Percentiles rank a stretch among this genome's conserved stretches.
phyloP scores from a whole-genome alignment of 2,329 filamentous ascomycete species.

The Tympanopsis confertula region DNA sequence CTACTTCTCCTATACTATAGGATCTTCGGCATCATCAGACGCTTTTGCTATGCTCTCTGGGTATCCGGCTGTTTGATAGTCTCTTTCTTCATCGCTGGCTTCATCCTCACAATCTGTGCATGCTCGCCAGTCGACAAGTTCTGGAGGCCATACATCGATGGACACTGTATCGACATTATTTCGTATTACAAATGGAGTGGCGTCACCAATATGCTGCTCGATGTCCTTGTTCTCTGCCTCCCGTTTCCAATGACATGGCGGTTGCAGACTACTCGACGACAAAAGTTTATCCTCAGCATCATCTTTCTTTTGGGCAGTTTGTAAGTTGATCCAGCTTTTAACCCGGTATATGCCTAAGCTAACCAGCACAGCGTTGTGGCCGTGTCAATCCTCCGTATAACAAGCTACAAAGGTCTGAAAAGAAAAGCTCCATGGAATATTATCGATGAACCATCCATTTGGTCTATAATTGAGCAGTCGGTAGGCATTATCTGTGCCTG shows the following conservation, averaged over 20 bases:
- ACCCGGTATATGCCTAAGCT: constrained; percentile 10
- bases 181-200: constrained; percentile 14
- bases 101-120: background rate
- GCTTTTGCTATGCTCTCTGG: constrained; percentile 11
- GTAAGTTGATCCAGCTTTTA: background rate
- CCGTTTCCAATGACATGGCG: constrained; percentile 14
- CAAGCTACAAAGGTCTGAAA: constrained; percentile 7
- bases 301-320: constrained; percentile 12
- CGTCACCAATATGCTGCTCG: constrained; percentile 11
- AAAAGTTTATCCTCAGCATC: constrained; percentile 10
- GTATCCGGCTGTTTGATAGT: background rate
- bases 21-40: constrained; percentile 12
- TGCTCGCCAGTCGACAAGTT: background rate
- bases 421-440: constrained; percentile 2
- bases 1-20: constrained; percentile 14
- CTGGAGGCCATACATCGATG: constrained; percentile 2
- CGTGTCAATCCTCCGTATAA: constrained; percentile 12
- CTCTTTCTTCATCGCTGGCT: background rate
- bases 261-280: constrained; percentile 8
- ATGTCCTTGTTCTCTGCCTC: constrained; percentile 13
- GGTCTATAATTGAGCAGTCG: constrained; percentile 15
- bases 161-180: constrained; percentile 10
- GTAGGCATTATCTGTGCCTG: constrained; percentile 5
- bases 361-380: constrained; percentile 10
- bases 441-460: constrained; percentile 9